These are phyloP conservation scores for Dipteronia sinensis DNA, from an alignment of 345 rosid genomes.

Conservation along the genomic window DNA sequence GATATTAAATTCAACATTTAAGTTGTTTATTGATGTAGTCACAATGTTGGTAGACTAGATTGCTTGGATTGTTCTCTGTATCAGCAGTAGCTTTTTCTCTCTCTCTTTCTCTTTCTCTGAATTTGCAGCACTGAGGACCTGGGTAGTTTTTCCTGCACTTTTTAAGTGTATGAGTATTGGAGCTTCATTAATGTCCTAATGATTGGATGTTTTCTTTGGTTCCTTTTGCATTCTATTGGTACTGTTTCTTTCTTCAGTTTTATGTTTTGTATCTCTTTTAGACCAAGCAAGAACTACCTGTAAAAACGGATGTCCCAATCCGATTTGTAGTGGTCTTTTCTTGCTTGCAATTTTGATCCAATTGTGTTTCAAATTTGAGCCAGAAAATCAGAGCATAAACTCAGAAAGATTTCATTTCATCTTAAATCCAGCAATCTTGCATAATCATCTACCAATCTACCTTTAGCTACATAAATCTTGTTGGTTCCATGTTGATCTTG, in stretches of 20 bases:
- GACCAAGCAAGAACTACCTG: not conserved
- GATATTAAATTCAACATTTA: slow-evolving; percentile 11
- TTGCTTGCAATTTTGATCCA: not conserved
- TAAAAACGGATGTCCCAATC: not conserved
- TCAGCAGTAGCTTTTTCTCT: slow-evolving; percentile 5
- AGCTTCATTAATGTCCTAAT: not conserved
- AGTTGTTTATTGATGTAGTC: slow-evolving; percentile 14
- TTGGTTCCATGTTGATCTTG: no score
- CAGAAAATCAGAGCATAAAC: not conserved
- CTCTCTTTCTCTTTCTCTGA: not conserved
- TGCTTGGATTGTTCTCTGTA: not conserved
- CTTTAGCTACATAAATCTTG: not conserved
- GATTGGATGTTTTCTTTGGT: not conserved
- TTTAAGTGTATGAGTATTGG: not conserved
- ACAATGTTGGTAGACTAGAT: slow-evolving; percentile 10
- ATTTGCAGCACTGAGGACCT: not conserved
- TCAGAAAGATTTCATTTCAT: not conserved
- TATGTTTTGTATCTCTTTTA: not conserved
- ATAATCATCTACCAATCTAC: not conserved
- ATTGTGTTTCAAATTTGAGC: not conserved
- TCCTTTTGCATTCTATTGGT: not conserved
- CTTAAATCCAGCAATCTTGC: not conserved
- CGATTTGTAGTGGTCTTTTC: not conserved
- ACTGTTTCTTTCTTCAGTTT: not conserved
- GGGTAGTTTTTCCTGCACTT: not conserved